Percentiles rank a stretch among this genome's conserved stretches.
phyloP scores from a whole-genome alignment of 331 rosid genomes.

The Quercus tomentella region DNA sequence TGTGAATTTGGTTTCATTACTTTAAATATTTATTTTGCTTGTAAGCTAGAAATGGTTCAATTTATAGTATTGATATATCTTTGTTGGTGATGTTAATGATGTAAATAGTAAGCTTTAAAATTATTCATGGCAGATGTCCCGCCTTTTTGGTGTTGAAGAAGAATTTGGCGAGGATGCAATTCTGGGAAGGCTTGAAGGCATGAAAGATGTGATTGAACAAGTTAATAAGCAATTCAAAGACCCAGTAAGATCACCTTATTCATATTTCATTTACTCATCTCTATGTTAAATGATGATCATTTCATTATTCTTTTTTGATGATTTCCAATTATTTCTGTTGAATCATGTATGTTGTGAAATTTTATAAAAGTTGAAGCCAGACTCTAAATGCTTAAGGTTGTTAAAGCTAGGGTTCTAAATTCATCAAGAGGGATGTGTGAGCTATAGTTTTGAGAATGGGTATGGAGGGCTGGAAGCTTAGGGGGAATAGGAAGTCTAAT shows the following conservation, averaged over 20 bases:
- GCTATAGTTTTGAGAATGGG: background rate
- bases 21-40: background rate
- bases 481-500: background rate
- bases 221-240: slow-evolving; percentile 93
- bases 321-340: background rate
- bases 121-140: slow-evolving; percentile 62
- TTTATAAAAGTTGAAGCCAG: background rate
- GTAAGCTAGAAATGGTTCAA: slow-evolving; percentile 2
- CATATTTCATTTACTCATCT: background rate
- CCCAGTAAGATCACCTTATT: slow-evolving; percentile 59
- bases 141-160: slow-evolving; percentile 89
- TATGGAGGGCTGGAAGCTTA: background rate
- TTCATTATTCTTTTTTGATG: background rate
- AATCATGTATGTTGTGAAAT: background rate
- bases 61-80: background rate
- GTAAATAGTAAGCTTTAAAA: slow-evolving; percentile 1
- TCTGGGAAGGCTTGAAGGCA: slow-evolving; percentile 91
- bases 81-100: slow-evolving; percentile 1
- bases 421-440: background rate
- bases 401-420: background rate
- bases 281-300: background rate
- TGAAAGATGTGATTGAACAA: slow-evolving; percentile 95
- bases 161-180: slow-evolving; percentile 96
- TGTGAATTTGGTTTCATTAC: background rate
- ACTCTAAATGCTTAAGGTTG: background rate